Evolutionary conservation across 805 yeast species (phyloP).

Genomic region (Candida ipomoeae): DNA sequence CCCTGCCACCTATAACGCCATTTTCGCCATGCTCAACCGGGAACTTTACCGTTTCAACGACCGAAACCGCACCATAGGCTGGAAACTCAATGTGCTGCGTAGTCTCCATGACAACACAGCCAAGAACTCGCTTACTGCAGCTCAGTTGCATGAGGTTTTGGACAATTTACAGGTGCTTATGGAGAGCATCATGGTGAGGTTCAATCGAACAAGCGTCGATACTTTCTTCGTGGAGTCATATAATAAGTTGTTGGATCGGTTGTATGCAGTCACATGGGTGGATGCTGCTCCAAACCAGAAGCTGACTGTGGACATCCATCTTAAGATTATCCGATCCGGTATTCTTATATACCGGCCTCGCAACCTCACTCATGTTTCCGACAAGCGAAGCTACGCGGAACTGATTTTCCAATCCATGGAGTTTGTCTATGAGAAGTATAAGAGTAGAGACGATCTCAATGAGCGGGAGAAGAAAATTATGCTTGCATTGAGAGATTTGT

Average conservation of each 20-base stretch:
- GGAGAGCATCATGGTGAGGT: conserved; percentile 20
- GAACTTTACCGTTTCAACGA: conserved; percentile 29
- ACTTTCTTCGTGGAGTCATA: conserved; percentile 21
- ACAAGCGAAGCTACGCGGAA: conserved; percentile 16
- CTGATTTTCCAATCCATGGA: conserved; percentile 22
- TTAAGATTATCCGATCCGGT: conserved; percentile 25
- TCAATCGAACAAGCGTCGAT: conserved; percentile 11
- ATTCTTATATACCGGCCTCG: conserved; percentile 28
- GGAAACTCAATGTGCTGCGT: conserved; percentile 11
- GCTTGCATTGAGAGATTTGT: conserved; percentile 18
- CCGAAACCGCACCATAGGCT: conserved; percentile 21
- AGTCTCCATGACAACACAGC: conserved; percentile 23
- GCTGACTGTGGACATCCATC: conserved; percentile 21
- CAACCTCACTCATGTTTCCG: conserved; percentile 18
- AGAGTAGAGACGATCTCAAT: conserved; percentile 13
- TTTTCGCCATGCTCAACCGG: conserved; percentile 27
- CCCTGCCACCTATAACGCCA: conserved; percentile 26
- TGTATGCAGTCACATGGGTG: conserved; percentile 27
- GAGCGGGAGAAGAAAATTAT: conserved; percentile 19
- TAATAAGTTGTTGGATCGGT: conserved; percentile 22
- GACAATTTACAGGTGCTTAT: conserved; percentile 22
- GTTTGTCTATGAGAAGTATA: conserved; percentile 22
- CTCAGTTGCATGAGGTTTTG: conserved; percentile 23
- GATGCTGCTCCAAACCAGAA: conserved; percentile 13
- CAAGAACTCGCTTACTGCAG: conserved; percentile 21